Evolutionary conservation across 1,139 yeast species (phyloP), one percentile per base, ranked within the genome.

Genomic region (Kurtzmaniella quercitrusa): DNA sequence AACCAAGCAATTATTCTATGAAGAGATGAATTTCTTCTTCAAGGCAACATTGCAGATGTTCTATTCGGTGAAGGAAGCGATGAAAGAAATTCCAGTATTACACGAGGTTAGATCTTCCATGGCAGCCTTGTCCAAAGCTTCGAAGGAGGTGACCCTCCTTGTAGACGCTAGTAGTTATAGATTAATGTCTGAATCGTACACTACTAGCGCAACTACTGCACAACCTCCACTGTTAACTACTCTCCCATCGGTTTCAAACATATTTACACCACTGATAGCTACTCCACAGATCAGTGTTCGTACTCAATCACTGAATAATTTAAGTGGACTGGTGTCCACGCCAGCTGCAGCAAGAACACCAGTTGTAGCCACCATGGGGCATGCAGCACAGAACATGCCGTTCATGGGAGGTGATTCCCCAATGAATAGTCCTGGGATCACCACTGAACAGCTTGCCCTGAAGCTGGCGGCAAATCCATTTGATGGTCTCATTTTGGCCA

Each of bases 131-230:
- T 90, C 97, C 0, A 82, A 89, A 50, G 85, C 91, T 3, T 88
- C 96, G 2, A 91, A 91, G 57, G 98, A 91, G 55, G 87, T 91
- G 11, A 90, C 97, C 0, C 81, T 87, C 12, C 71, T 87, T 52
- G 65, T 90, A 40, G 96, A 90, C 57, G 67, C 68, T 5, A 70
- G 76, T 0, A 66, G 75, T 1, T 72, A 70, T 48, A 69, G 67
- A 47, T 50, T 69, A 4, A 65, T 71, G 57, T 54, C 72, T 1
- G 66, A 61, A 4, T 41, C 58, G 10, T 40, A 43, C 7, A 31
- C 50, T 10, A 40, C 49, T 2, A 41, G 44, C 16, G 37, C 43
- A 33, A 34, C 45, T 19, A 38, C 50, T 29, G 34, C 44, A n/a
- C 59, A 51, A 31, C 65, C 65, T 1, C 65, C 68, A 8, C 54